A percentile compares a stretch with the other conserved stretches of the same genome.
phyloP scores from a whole-genome alignment of 2,329 filamentous ascomycete genomes.

The Macrophomina pseudophaseolina region DNA sequence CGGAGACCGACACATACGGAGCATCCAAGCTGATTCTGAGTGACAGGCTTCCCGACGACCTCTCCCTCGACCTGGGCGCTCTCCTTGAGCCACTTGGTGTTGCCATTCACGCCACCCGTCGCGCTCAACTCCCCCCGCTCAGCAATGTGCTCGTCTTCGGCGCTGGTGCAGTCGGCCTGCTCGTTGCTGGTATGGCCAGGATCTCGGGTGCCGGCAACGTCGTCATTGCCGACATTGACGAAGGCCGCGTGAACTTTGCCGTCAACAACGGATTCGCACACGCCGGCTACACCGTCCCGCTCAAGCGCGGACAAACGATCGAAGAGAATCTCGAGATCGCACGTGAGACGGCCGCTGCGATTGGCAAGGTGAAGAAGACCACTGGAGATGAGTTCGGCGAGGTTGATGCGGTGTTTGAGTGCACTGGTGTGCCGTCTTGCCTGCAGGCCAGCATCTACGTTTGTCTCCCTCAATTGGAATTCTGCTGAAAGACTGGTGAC shows the following conservation, averaged over 20 bases:
- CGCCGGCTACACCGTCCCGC: constrained; percentile 50
- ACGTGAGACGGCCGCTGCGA: constrained; percentile 54
- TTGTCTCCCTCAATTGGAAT: constrained; percentile 29
- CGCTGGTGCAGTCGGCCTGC: constrained; percentile 64
- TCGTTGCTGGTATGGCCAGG: constrained; percentile 63
- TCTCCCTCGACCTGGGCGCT: constrained; percentile 62
- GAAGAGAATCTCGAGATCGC: constrained; percentile 61
- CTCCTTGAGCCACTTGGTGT: constrained; percentile 66
- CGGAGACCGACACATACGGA: neutral
- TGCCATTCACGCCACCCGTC: constrained; percentile 63
- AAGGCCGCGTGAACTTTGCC: constrained; percentile 61
- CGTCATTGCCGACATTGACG: constrained; percentile 66
- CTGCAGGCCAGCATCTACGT: constrained; percentile 77
- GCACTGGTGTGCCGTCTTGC: constrained; percentile 75
- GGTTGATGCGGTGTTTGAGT: constrained; percentile 75
- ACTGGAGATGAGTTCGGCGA: constrained; percentile 52
- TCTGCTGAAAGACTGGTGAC: neutral
- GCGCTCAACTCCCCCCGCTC: constrained; percentile 54
- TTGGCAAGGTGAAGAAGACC: constrained; percentile 45
- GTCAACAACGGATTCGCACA: constrained; percentile 56
- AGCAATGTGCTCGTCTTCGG: constrained; percentile 64
- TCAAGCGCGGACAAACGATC: constrained; percentile 52
- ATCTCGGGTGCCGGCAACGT: constrained; percentile 60
- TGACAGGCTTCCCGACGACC: constrained; percentile 53
- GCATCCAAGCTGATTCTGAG: neutral